Conservation (phyloP, 441 rosid species). For the Cnidoscolus chayamansa region DNA sequence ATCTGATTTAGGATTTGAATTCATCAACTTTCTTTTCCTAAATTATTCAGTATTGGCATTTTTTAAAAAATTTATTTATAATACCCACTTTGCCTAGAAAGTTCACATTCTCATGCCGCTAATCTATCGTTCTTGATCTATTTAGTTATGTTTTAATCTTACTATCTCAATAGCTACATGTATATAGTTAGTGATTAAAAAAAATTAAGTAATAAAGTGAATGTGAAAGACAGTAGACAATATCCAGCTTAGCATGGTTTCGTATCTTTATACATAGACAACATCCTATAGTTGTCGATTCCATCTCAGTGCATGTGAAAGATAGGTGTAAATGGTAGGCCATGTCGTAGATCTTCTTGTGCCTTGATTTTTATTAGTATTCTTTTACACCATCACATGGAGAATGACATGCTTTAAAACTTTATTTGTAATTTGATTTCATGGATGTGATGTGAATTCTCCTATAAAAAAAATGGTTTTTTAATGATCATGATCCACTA, state of each 20-base stretch:
- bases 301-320: slow-evolving; percentile 18
- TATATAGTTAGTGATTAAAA: too few relatives aligned
- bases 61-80: too few relatives aligned
- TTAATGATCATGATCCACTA: too few relatives aligned
- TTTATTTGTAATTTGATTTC: not conserved
- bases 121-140: too few relatives aligned
- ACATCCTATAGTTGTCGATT: not conserved
- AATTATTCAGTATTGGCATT: too few relatives aligned
- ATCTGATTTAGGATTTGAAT: too few relatives aligned
- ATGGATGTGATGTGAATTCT: not conserved
- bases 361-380: not conserved
- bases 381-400: not conserved
- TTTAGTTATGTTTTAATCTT: too few relatives aligned
- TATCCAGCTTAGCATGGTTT: not conserved
- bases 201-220: not conserved
- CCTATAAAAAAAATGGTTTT: not conserved
- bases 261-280: not conserved
- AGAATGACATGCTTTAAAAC: not conserved
- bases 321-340: slow-evolving; percentile 15
- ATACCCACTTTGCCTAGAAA: too few relatives aligned
- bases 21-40: too few relatives aligned
- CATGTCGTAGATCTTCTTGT: not conserved
- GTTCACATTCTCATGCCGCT: too few relatives aligned
- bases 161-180: not conserved
- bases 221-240: not conserved